Conservation (phyloP, 257 asterid genomes). For the Orobanche coerulescens region DNA sequence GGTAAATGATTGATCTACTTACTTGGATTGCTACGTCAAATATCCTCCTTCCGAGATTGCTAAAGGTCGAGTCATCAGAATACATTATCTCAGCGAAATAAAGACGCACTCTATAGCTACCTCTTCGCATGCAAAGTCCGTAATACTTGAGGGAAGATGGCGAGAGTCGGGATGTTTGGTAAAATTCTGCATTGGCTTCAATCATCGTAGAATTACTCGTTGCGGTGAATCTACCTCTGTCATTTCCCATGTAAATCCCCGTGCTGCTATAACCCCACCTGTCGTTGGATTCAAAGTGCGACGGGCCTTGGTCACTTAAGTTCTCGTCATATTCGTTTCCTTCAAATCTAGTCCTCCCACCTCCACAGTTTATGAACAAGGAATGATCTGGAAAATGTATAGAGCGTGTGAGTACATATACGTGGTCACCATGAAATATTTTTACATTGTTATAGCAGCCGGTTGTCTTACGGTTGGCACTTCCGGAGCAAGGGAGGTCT, state of each 20-base stretch:
- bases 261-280: constrained; percentile 85
- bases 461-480: constrained; percentile 36
- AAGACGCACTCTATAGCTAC: constrained; percentile 83
- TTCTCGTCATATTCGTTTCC: constrained; percentile 59
- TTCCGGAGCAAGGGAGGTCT: constrained; percentile 55
- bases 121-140: constrained; percentile 68
- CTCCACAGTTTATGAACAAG: constrained; percentile 81
- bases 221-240: constrained; percentile 9
- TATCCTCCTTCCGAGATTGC: constrained; percentile 68
- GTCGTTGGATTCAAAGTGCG: constrained; percentile 37
- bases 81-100: constrained; percentile 84
- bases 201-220: constrained; percentile 25
- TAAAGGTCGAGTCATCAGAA: constrained; percentile 40
- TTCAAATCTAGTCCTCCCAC: constrained; percentile 31
- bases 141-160: constrained; percentile 69
- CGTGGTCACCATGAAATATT: neutral
- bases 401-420: constrained; percentile 3
- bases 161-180: constrained; percentile 68
- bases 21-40: constrained; percentile 92
- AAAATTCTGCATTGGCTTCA: constrained; percentile 31
- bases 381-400: constrained; percentile 45
- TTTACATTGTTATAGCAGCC: neutral
- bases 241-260: constrained; percentile 37
- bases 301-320: constrained; percentile 35
- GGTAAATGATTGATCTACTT: constrained; percentile 22